Percentiles rank a stretch among this genome's conserved stretches.
phyloP scores from a whole-genome alignment of 768 basidiomycete genomes.

The Boletus sp. region DNA sequence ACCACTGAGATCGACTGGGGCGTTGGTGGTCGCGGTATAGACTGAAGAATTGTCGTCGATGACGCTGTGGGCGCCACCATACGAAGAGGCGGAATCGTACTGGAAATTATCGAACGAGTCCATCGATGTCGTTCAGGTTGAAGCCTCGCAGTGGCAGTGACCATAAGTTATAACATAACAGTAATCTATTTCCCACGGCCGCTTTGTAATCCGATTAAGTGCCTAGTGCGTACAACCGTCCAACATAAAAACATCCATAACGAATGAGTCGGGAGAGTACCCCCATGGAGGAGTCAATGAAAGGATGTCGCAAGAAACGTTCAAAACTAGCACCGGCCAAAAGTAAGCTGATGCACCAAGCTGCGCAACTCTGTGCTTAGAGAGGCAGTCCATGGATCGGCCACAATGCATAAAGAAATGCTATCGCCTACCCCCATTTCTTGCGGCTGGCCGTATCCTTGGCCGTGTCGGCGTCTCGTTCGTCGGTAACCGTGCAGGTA shows the following conservation, averaged over 20 bases:
- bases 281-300: conserved; percentile 3
- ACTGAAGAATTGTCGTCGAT: conserved; percentile 81
- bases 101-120: conserved; percentile 86
- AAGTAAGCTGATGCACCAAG: not conserved
- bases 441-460: conserved; percentile 44
- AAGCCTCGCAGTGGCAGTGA: not conserved
- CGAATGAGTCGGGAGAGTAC: conserved; percentile 9
- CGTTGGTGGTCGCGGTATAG: conserved; percentile 69
- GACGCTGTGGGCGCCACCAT: conserved; percentile 64
- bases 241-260: conserved; percentile 11
- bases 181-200: conserved; percentile 28
- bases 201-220: conserved; percentile 12
- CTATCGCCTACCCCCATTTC: conserved; percentile 46
- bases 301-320: conserved; percentile 15
- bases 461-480: conserved; percentile 66
- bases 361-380: not conserved
- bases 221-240: conserved; percentile 4
- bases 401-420: not conserved
- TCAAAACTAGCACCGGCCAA: not conserved
- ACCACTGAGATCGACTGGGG: conserved; percentile 59
- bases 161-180: conserved; percentile 11
- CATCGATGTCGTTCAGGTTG: conserved; percentile 43
- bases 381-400: not conserved
- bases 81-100: conserved; percentile 80
- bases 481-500: conserved; percentile 37